These are phyloP conservation scores for Phytopythium chamaehyphon DNA, from an alignment of 352 stramenopile genomes.

Conservation along the genomic window DNA sequence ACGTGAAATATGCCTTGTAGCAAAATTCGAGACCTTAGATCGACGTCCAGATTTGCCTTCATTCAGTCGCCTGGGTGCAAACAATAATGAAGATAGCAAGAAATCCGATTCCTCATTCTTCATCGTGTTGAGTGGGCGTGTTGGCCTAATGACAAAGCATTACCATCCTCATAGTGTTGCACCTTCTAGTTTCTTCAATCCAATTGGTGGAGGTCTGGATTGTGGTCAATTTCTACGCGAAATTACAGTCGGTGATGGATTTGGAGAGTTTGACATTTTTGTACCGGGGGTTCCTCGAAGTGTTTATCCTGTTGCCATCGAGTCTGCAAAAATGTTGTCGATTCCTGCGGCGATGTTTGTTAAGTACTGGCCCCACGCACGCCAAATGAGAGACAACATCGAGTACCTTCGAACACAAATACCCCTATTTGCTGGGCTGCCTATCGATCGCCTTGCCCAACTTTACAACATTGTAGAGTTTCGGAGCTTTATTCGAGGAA, in stretches of 20 bases:
- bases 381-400: constrained; percentile 31
- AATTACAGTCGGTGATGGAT: constrained; percentile 31
- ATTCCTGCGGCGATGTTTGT: constrained; percentile 42
- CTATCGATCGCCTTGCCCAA: constrained; percentile 52
- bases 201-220: not conserved
- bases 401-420: constrained; percentile 41
- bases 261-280: constrained; percentile 66
- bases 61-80: constrained; percentile 17
- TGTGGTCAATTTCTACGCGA: constrained; percentile 33
- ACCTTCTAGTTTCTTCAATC: not conserved
- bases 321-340: constrained; percentile 49
- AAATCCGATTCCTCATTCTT: constrained; percentile 31
- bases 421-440: constrained; percentile 36
- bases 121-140: constrained; percentile 40
- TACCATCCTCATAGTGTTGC: constrained; percentile 13
- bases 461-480: constrained; percentile 53
- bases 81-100: constrained; percentile 22
- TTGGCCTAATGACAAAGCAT: constrained; percentile 33
- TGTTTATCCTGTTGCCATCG: constrained; percentile 39
- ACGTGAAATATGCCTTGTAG: constrained; percentile 39
- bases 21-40: constrained; percentile 56
- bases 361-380: constrained; percentile 33
- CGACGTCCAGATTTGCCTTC: constrained; percentile 21
- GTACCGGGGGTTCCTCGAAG: constrained; percentile 27
- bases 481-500: constrained; percentile 32